Evolutionary conservation across 768 basidiomycete species (phyloP).

Genomic region (Fistulinella prunicolor): DNA sequence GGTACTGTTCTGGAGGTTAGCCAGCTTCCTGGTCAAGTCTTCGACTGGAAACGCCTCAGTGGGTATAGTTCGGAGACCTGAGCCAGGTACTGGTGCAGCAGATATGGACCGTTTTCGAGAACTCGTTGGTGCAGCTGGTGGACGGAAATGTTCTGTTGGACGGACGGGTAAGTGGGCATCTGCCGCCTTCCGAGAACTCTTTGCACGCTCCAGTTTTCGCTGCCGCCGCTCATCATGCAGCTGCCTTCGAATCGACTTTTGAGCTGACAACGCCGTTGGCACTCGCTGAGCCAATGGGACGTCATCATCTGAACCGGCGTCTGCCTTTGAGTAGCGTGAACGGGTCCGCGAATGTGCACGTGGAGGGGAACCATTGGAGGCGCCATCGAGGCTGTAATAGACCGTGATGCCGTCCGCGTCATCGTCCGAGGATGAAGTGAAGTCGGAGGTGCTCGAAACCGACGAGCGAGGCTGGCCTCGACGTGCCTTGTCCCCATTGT

Average conservation of each 20-base stretch:
- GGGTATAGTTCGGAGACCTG: conserved; percentile 34
- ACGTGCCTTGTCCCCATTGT: conserved; percentile 38
- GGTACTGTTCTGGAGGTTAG: conserved; percentile 41
- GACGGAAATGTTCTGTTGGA: conserved; percentile 14
- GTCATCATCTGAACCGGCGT: conserved; percentile 62
- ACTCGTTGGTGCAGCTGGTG: conserved; percentile 37
- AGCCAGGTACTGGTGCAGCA: conserved; percentile 18
- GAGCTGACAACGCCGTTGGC: conserved; percentile 79
- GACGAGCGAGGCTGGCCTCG: conserved; percentile 25
- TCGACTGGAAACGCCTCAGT: conserved; percentile 47
- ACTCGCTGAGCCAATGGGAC: conserved; percentile 80
- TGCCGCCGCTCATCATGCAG: conserved; percentile 66
- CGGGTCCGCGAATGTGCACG: conserved; percentile 21
- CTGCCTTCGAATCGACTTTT: conserved; percentile 73
- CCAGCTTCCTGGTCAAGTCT: conserved; percentile 57
- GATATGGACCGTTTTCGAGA: conserved; percentile 35
- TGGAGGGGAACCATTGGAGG: conserved; percentile 24
- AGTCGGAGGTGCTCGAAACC: conserved; percentile 34
- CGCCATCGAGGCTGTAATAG: conserved; percentile 43
- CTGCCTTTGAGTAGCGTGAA: conserved; percentile 21
- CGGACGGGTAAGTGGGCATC: conserved; percentile 15
- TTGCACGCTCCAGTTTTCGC: conserved; percentile 48
- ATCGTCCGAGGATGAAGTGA: conserved; percentile 42
- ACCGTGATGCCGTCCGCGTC: conserved; percentile 42
- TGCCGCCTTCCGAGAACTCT: conserved; percentile 21